Base-by-base conservation (phyloP, 2,329 filamentous ascomycete species). In the Xylariales sp. region DNA sequence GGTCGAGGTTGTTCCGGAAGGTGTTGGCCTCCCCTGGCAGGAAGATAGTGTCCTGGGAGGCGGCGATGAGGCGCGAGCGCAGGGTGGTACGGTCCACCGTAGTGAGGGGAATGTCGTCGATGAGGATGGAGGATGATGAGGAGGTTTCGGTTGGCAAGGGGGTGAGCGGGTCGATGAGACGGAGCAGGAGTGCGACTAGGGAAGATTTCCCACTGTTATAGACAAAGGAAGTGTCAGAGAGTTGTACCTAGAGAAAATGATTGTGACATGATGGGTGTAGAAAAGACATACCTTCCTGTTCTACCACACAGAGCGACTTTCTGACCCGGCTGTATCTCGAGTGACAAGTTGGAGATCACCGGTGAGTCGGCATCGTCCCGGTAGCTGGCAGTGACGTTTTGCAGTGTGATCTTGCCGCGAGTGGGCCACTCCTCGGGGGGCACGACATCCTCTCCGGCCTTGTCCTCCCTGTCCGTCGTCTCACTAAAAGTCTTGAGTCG, bases 41-140 rank as follows among this genome's bases (percentile, higher is more conserved):
- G 50, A 78, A 74, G 4, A 74, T 65, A 1, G 70, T 53, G 5
- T 78, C 74, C 49, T 78, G 74, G 0, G 74, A 70, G 1, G 78
- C 55, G 5, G 70, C 67, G 29, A 74, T 70, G 25, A 78, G 54
- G 1, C 65, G 66, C 28, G 63, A 55, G 8, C 74, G 69, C 1
- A 78, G 57, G 0, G 54, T 51, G 0, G 54, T 23, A 2, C 71
- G 63, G 37, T 69, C 50, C 12, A 77, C 57, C 2, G 40, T 42
- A 17, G 52, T 28, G 2, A 69, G 55, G 0, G 56, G 49, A 0
- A 66, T 38, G 24, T 42, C 11, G 29, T 25, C 29, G 29, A 30
- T 30, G 29, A 16, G 11, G n/a, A 73, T 64, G 17, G 55, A 52
- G 7, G 40, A 25, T 0, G 38, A 27, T 1, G 46, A 47, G 2